These are phyloP conservation scores for Phytopythium aichiense DNA, from an alignment of 352 stramenopile genomes.

Conservation along the genomic window DNA sequence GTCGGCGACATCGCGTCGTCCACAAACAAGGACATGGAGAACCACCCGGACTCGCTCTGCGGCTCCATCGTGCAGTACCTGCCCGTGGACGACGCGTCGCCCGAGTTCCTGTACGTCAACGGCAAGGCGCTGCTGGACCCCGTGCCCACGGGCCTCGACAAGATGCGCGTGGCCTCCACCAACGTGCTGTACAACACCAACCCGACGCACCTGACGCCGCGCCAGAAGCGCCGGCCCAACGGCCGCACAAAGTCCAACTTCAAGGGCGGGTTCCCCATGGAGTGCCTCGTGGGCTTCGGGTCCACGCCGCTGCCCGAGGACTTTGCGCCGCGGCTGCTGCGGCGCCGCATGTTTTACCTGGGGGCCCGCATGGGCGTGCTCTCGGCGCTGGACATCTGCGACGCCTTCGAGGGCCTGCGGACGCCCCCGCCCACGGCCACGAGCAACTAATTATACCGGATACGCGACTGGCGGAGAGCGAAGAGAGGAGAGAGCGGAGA, in stretches of 20 bases:
- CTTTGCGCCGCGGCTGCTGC: slow-evolving; percentile 29
- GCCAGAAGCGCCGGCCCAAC: slow-evolving; percentile 22
- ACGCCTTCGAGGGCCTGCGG: slow-evolving; percentile 18
- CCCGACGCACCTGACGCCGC: slow-evolving; percentile 44
- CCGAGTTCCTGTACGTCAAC: slow-evolving; percentile 47
- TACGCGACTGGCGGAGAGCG: too few relatives aligned
- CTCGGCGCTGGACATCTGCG: slow-evolving; percentile 27
- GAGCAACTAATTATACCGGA: too few relatives aligned
- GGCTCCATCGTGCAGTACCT: slow-evolving; percentile 40
- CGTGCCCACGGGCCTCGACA: slow-evolving; percentile 24
- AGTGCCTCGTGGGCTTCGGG: slow-evolving; percentile 50
- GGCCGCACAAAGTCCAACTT: slow-evolving; percentile 14
- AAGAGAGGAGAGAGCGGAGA: too few relatives aligned
- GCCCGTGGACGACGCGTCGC: slow-evolving; percentile 15
- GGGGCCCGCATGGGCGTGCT: slow-evolving; percentile 25
- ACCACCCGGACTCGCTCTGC: slow-evolving; percentile 29
- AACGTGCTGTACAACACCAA: slow-evolving; percentile 46
- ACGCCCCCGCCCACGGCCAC: too few relatives aligned
- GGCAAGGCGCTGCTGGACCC: slow-evolving; percentile 46
- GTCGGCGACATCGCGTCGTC: slow-evolving; percentile 23
- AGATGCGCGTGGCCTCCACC: slow-evolving; percentile 8
- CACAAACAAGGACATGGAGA: slow-evolving; percentile 26
- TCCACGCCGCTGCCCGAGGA: slow-evolving; percentile 25
- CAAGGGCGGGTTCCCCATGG: slow-evolving; percentile 21
- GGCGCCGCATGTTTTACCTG: slow-evolving; percentile 38